Evolutionary conservation across 176 grass and related monocot species (phyloP).

Genomic region (Carex cristatella): DNA sequence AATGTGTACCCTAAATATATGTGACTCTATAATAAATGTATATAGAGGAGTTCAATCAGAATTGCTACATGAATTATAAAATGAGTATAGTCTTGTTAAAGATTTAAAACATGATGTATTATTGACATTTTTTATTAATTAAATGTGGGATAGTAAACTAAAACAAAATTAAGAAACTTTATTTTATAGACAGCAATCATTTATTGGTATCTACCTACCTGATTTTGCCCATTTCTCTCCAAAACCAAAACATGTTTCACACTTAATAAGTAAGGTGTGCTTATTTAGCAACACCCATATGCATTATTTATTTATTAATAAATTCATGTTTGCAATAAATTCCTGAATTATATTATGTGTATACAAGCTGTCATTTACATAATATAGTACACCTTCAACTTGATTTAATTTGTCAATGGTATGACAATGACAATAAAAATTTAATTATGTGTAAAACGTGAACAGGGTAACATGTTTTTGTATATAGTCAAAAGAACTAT

Average conservation of each 20-base stretch:
- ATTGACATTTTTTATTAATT: too few relatives aligned
- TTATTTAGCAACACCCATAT: neutral
- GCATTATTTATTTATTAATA: neutral
- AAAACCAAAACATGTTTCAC: conserved; percentile 1
- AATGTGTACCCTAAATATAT: too few relatives aligned
- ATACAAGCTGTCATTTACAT: neutral
- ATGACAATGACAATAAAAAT: neutral
- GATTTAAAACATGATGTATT: too few relatives aligned
- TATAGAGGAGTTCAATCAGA: too few relatives aligned
- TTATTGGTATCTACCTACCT: neutral
- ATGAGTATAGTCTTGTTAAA: too few relatives aligned
- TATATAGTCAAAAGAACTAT: neutral
- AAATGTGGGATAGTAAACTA: neutral
- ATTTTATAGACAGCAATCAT: neutral
- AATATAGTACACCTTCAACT: neutral
- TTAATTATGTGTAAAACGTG: neutral
- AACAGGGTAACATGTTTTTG: neutral
- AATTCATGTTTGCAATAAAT: neutral
- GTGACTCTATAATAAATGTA: too few relatives aligned
- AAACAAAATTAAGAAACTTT: neutral
- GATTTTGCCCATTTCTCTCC: neutral
- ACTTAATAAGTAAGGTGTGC: neutral
- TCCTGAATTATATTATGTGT: neutral
- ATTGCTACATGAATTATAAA: too few relatives aligned
- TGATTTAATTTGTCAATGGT: neutral